Conservation (phyloP, 331 rosid genomes). For the Quercus lobata region DNA sequence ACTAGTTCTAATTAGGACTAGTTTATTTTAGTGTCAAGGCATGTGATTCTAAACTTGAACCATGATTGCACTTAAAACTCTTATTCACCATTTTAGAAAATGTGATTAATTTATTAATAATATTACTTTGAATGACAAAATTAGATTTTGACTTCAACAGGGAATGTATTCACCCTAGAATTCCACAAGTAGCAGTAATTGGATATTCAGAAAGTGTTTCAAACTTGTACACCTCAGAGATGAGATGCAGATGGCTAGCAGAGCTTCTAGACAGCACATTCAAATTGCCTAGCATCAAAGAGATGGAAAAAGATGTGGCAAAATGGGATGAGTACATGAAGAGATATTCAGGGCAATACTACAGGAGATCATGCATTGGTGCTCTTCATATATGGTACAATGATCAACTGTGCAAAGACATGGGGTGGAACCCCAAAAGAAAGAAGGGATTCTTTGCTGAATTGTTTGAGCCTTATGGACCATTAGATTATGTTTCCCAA, state of each 20-base stretch:
- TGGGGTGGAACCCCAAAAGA: slow-evolving; percentile 58
- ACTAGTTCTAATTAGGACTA: no score
- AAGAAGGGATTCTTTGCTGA: slow-evolving; percentile 58
- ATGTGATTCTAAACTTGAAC: no score
- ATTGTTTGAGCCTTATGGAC: slow-evolving; percentile 66
- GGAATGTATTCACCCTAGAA: slow-evolving; percentile 36
- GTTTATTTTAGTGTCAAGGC: no score
- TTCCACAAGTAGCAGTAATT: slow-evolving; percentile 38
- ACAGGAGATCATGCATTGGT: slow-evolving; percentile 47
- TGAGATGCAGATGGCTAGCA: slow-evolving; percentile 58
- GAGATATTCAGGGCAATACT: slow-evolving; percentile 32
- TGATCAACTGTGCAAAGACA: slow-evolving; percentile 70
- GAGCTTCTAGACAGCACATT: slow-evolving; percentile 59
- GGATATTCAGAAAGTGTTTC: slow-evolving; percentile 36
- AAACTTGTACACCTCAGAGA: slow-evolving; percentile 54
- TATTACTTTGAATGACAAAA: no score
- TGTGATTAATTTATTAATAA: no score
- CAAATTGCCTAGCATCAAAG: slow-evolving; percentile 42
- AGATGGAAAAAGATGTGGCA: slow-evolving; percentile 51
- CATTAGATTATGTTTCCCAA: slow-evolving; percentile 40
- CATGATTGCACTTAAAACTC: no score
- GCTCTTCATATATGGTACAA: slow-evolving; percentile 54
- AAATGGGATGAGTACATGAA: slow-evolving; percentile 38
- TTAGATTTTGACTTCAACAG: background rate
- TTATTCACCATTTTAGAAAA: no score